phyloP scores from a whole-genome alignment of 768 basidiomycete genomes.

The Boletellus emodensis region DNA sequence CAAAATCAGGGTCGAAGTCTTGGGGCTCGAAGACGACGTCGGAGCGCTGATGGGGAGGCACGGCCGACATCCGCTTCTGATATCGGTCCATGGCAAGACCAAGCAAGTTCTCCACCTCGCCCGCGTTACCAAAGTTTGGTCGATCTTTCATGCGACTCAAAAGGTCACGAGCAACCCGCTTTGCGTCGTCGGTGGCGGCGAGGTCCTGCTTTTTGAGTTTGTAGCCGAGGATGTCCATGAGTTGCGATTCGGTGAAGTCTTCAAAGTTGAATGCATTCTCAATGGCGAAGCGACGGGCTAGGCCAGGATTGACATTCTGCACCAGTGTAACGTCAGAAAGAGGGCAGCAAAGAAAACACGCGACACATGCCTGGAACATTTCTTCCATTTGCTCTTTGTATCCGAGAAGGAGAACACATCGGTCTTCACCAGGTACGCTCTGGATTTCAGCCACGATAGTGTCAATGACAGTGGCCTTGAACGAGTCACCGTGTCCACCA shows the following conservation, averaged over 20 bases:
- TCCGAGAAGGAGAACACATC: constrained; percentile 61
- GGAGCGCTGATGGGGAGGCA: constrained; percentile 19
- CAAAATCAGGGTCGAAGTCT: constrained; percentile 63
- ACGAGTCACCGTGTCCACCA: constrained; percentile 38
- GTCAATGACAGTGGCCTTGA: constrained; percentile 67
- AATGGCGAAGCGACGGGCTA: constrained; percentile 62
- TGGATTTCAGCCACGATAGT: constrained; percentile 75
- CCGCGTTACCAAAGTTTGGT: constrained; percentile 64
- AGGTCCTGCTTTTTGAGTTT: constrained; percentile 60
- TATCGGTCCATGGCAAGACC: constrained; percentile 46
- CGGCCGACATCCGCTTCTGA: constrained; percentile 35
- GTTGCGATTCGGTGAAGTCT: constrained; percentile 54
- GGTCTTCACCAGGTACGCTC: constrained; percentile 63
- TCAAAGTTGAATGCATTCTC: constrained; percentile 69
- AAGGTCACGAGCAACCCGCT: constrained; percentile 49
- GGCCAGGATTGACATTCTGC: constrained; percentile 68
- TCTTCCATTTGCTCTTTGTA: constrained; percentile 66
- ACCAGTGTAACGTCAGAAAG: background rate
- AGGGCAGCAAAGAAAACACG: no score
- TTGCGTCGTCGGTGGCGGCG: constrained; percentile 52
- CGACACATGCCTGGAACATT: constrained; percentile 59
- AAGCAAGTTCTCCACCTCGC: constrained; percentile 61
- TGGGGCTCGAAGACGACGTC: constrained; percentile 35
- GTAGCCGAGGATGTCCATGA: constrained; percentile 47
- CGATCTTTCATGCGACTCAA: constrained; percentile 36